These are phyloP conservation scores for Solanum habrochaites DNA, from an alignment of 257 asterid species.

Conservation along the genomic window DNA sequence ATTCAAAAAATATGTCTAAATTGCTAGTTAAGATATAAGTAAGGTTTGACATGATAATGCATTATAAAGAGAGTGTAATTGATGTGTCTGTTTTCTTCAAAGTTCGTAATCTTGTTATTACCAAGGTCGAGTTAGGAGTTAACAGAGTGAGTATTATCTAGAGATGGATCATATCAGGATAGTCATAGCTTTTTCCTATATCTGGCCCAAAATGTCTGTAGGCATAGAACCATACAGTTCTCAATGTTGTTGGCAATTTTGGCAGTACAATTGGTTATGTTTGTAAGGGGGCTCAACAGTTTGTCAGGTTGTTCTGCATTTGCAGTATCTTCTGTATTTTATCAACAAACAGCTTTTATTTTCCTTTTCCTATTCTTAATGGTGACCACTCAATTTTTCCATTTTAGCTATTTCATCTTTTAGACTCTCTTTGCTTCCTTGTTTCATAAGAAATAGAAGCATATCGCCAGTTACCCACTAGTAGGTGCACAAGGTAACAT, in stretches of 20 bases:
- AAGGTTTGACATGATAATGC: neutral
- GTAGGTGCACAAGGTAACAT: neutral
- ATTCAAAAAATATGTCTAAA: neutral
- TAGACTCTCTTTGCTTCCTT: neutral
- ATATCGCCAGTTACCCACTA: neutral
- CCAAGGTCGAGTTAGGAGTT: neutral
- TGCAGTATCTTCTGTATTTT: neutral
- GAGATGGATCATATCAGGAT: neutral
- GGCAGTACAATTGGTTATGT: neutral
- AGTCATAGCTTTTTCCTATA: neutral
- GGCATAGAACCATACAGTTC: neutral
- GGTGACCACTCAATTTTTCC: neutral
- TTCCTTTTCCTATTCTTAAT: neutral
- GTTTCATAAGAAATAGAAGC: neutral
- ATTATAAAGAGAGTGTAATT: neutral
- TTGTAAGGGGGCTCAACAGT: neutral
- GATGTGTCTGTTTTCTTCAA: neutral
- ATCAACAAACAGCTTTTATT: neutral
- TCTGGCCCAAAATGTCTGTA: neutral
- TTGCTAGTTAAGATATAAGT: neutral
- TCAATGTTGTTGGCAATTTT: neutral
- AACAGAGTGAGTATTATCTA: neutral
- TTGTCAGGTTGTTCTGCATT: neutral
- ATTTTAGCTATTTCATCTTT: neutral
- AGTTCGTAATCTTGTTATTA: neutral